phyloP scores from a whole-genome alignment of 805 yeast species.

The Kluyveromyces aestuarii region DNA sequence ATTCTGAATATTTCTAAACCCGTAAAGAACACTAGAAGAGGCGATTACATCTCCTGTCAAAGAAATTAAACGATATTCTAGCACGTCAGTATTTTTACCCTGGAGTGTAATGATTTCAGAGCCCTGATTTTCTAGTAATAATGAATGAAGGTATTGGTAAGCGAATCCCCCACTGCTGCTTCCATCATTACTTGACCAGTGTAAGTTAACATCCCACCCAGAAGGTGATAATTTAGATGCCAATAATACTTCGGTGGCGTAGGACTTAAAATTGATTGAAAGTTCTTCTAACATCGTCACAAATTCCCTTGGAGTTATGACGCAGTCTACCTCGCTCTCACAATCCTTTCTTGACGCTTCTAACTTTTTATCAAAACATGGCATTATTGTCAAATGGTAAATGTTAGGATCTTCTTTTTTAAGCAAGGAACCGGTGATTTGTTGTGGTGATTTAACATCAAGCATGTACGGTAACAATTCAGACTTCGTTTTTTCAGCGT shows the following conservation, averaged over 20 bases:
- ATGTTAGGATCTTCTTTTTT: conserved; percentile 42
- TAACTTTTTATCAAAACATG: conserved; percentile 92
- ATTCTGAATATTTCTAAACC: conserved; percentile 91
- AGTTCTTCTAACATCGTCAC: conserved; percentile 60
- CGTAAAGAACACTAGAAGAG: conserved; percentile 66
- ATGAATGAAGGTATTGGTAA: conserved; percentile 46
- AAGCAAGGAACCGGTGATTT: conserved; percentile 73
- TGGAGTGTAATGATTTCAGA: conserved; percentile 31
- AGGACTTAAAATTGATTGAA: conserved; percentile 21
- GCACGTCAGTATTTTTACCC: conserved; percentile 72
- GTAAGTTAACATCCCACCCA: conserved; percentile 32
- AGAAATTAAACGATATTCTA: conserved; percentile 53
- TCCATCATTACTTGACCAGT: conserved; percentile 73
- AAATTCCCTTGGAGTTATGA: conserved; percentile 82
- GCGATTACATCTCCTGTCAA: conserved; percentile 35
- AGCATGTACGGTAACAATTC: conserved; percentile 64
- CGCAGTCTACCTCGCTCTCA: conserved; percentile 79
- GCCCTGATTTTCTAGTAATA: conserved; percentile 23
- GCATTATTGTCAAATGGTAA: conserved; percentile 87
- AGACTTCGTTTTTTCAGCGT: conserved; percentile 94
- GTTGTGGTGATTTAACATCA: conserved; percentile 83
- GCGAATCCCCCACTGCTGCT: conserved; percentile 89
- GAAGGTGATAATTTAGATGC: conserved; percentile 12
- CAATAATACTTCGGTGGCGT: conserved; percentile 3
- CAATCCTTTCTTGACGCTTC: conserved; percentile 85